Evolutionary conservation across 202 grass and related monocot species (phyloP).

Genomic region (Panicum hallii): DNA sequence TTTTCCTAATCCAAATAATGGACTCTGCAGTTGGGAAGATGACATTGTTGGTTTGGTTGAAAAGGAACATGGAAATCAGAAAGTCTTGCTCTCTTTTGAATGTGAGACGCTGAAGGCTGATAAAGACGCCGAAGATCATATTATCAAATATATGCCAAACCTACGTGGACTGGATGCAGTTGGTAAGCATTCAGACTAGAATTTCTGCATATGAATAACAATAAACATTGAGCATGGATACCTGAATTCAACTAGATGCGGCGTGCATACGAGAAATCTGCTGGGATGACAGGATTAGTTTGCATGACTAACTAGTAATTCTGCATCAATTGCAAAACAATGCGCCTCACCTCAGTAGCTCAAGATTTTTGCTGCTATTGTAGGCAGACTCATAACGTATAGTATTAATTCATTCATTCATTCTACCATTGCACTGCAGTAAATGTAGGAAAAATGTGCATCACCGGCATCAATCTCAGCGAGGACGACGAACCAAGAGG

Average conservation of each 20-base stretch:
- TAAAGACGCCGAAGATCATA: conserved; percentile 80
- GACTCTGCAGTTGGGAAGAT: conserved; percentile 77
- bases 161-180: conserved; percentile 74
- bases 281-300: not conserved
- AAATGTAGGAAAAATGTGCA: conserved; percentile 80
- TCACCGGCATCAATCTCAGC: conserved; percentile 70
- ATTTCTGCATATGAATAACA: not conserved
- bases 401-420: not conserved
- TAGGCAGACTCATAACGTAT: not conserved
- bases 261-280: not conserved
- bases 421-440: conserved; percentile 57
- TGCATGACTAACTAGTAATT: conserved; percentile 13
- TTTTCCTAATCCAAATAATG: conserved; percentile 19
- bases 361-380: not conserved
- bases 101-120: conserved; percentile 90
- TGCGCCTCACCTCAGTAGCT: not conserved
- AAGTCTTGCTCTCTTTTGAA: conserved; percentile 70
- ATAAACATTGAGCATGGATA: conserved; percentile 1
- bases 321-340: not conserved
- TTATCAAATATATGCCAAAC: conserved; percentile 85
- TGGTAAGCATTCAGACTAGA: conserved; percentile 59
- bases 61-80: conserved; percentile 65
- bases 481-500: conserved; percentile 59
- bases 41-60: conserved; percentile 79
- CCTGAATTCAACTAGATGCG: not conserved